Evolutionary conservation across 2,329 filamentous ascomycete genomes (phyloP), one percentile per base, ranked within the genome.

Genomic region (Colletotrichum liaoningense): DNA sequence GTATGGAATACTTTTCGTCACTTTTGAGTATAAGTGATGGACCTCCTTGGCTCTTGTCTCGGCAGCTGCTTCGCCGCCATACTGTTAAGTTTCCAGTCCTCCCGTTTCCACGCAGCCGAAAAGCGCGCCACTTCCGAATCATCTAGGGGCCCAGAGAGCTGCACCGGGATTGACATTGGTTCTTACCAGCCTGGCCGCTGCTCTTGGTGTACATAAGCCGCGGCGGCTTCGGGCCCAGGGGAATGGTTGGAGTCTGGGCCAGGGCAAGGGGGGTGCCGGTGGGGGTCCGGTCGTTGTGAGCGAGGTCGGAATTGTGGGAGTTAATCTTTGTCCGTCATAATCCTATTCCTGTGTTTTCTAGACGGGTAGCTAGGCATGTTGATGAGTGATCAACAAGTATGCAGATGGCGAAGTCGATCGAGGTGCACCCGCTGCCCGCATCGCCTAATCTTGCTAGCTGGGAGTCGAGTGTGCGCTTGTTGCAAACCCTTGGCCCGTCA

Each of bases 191-290:
- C 30, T 42, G 54, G 35, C 54, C 30, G 38, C 35, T 65, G 56
- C 38, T 57, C 14, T 19, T 54, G 46, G 42, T 46, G 16, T 11
- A 28, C 26, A 28, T 28, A 57, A n/a, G 49, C 30, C 33, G 56
- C 64, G 49, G 49, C 64, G 64, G 64, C 38, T 57, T 72, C 69
- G 58, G 64, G 64, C 69, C 69, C 69, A 58, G 49, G 28, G 69
- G 64, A 68, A 46, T 52, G 69, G 69, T 72, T 58, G 66, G 63
- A 28, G 28, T 63, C 33, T 63, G 26, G 30, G 63, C 66, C 33
- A 63, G 66, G 66, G 66, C 16, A 24, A 33, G 22, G 52, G 52
- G 52, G 52, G 22, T 16, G 22, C 22, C 62, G 22, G 24, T 28
- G 24, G 62, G 26, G 59, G 24, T 24, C 16, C 28, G 16, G 16